These are phyloP conservation scores for Pleurotus tuber-regium DNA, from an alignment of 768 basidiomycete species.

Conservation along the genomic window DNA sequence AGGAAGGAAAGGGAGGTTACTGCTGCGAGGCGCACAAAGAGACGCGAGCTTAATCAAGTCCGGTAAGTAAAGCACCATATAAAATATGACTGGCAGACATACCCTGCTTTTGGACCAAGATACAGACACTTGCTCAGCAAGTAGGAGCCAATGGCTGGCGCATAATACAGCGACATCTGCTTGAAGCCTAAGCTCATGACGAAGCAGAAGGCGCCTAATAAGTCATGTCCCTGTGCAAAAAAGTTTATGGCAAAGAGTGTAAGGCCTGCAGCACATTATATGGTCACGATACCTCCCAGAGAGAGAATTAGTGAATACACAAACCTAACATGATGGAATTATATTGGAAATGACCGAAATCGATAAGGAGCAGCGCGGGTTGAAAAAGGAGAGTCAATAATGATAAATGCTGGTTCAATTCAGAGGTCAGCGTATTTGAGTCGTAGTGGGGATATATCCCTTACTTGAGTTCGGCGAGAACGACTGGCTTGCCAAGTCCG, in stretches of 20 bases:
- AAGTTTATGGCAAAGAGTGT: slow-evolving; percentile 67
- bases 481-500: slow-evolving; percentile 63
- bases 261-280: slow-evolving; percentile 45
- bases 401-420: slow-evolving; percentile 52
- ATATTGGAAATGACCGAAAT: slow-evolving; percentile 95
- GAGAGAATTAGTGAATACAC: slow-evolving; percentile 15
- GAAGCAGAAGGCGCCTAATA: slow-evolving; percentile 75
- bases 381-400: slow-evolving; percentile 74
- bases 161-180: slow-evolving; percentile 95
- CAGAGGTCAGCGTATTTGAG: slow-evolving; percentile 9
- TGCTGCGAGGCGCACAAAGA: slow-evolving; percentile 66
- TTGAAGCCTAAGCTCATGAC: slow-evolving; percentile 89
- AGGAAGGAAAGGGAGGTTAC: slow-evolving; percentile 63
- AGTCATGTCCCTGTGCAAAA: slow-evolving; percentile 68
- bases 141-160: slow-evolving; percentile 89
- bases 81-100: slow-evolving; percentile 19
- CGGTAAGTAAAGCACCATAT: background rate
- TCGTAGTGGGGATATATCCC: slow-evolving; percentile 13
- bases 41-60: slow-evolving; percentile 29
- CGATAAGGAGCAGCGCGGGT: slow-evolving; percentile 80
- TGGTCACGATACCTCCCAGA: background rate
- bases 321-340: slow-evolving; percentile 91
- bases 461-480: slow-evolving; percentile 78
- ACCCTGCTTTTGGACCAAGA: slow-evolving; percentile 74
- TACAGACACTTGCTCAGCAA: slow-evolving; percentile 87